A percentile compares a stretch with the other conserved stretches of the same genome.
These are phyloP conservation scores for Trametes polyzona DNA, from an alignment of 1,284 basidiomycete genomes.

Conservation along the genomic window DNA sequence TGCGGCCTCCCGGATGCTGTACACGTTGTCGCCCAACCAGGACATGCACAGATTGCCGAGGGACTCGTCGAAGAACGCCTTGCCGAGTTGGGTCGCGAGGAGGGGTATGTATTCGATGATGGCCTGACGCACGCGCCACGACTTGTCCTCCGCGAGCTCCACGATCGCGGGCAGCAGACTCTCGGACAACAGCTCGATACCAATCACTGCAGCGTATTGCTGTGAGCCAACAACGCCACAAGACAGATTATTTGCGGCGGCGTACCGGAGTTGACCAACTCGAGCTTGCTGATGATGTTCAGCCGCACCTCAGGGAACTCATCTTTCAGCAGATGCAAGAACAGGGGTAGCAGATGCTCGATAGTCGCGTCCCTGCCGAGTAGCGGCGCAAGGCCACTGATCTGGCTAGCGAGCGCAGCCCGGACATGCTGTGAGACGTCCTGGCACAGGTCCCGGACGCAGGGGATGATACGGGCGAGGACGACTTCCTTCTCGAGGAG, in stretches of 20 bases:
- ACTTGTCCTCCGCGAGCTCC: constrained; percentile 98
- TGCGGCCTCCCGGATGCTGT: constrained; percentile 96
- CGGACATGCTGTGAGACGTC: constrained; percentile 98
- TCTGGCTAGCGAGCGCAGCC: constrained; percentile 95
- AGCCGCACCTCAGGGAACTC: constrained; percentile 98
- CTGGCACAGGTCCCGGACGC: constrained; percentile 92
- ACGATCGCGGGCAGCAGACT: constrained; percentile 98
- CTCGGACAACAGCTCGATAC: constrained; percentile 94
- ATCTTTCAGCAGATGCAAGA: constrained; percentile 96
- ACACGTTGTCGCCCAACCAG: constrained; percentile 99
- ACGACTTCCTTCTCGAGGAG: constrained; percentile 95
- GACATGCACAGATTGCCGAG: constrained; percentile 98
- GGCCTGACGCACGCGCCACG: constrained; percentile 99
- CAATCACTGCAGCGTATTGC: constrained; percentile 72
- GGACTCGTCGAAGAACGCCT: constrained; percentile 98
- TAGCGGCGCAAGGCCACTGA: constrained; percentile 96
- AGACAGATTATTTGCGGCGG: neutral
- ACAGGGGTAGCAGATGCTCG: constrained; percentile 96
- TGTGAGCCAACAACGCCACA: neutral
- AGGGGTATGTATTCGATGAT: constrained; percentile 99
- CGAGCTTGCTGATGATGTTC: constrained; percentile 99
- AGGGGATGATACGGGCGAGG: constrained; percentile 92
- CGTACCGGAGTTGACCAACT: constrained; percentile 93
- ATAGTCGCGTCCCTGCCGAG: constrained; percentile 95
- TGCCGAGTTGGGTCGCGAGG: constrained; percentile 95